Conservation (phyloP, 1,284 basidiomycete species). For the Rhizoctonia solani region DNA sequence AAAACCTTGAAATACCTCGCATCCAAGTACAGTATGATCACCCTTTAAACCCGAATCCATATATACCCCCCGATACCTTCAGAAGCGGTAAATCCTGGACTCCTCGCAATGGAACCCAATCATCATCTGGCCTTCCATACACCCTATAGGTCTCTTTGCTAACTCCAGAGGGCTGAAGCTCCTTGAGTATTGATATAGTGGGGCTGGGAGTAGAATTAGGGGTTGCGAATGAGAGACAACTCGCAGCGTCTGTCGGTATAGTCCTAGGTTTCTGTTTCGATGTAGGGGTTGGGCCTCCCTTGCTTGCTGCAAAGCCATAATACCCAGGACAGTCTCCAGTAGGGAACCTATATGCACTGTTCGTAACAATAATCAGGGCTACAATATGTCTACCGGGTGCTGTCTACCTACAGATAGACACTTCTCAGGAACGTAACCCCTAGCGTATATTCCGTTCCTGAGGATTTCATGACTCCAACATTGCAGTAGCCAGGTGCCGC, state of each 20-base stretch:
- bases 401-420: constrained; percentile 17
- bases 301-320: constrained; percentile 22
- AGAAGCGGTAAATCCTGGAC: constrained; percentile 12
- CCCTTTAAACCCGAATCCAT: constrained; percentile 1
- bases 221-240: constrained; percentile 1
- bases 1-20: background rate
- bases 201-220: constrained; percentile 22
- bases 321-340: constrained; percentile 29
- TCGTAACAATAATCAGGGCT: background rate
- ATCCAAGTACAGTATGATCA: background rate
- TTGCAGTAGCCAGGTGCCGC: constrained; percentile 10
- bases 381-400: background rate
- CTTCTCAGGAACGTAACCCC: constrained; percentile 29
- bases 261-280: constrained; percentile 20
- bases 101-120: constrained; percentile 9
- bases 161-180: background rate
- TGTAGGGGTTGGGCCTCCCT: constrained; percentile 11
- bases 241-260: constrained; percentile 20
- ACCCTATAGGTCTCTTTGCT: background rate
- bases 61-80: constrained; percentile 7
- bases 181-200: constrained; percentile 4
- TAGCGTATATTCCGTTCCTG: background rate
- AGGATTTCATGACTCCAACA: constrained; percentile 26
- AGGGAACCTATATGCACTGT: constrained; percentile 29
- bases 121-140: background rate